Evolutionary conservation across 2,329 filamentous ascomycete genomes (phyloP), one percentile per base, ranked within the genome.

Genomic region (Botrytis aclada): DNA sequence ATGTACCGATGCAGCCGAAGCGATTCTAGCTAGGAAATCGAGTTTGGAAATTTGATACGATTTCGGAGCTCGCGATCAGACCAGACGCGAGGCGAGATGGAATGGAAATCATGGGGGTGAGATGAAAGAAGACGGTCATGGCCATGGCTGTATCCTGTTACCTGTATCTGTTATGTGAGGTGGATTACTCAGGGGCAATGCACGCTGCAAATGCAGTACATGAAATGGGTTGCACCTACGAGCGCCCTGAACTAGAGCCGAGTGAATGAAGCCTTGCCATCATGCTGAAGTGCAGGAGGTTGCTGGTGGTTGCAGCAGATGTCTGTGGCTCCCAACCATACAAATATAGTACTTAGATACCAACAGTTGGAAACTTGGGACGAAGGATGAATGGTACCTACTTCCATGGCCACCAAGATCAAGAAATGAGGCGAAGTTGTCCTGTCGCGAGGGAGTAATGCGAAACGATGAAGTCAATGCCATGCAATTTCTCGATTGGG

Each of bases 311-410:
- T 34, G 61, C 70, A 71, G 47, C 45, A 58, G 37, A 51, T 71
- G 16, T 66, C 61, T 65, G 70, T 54, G 45, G 37, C 39, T 34
- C 37, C 32, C 64, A 69, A 51, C 39, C 47, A 58, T 67, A 67
- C 41, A 51, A 43, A 56, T 34, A n/a, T 37, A 22, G 47, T 32
- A 43, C 34, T n/a, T 32, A 32, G 47, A n/a, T 67, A 29, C 70
- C 70, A 72, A 61, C 70, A 41, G 70, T 72, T 61, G 51, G 70
- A 62, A 70, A 56, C 62, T 69, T 72, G 70, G 70, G 67, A 70
- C 54, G 54, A 61, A 61, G 29, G 29, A 61, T 60, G 54, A 12
- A 54, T 45, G 58, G 43, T 22, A 69, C 18, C 32, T 64, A 70
- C 41, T 32, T 51, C 20, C 14, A 54, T 18, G 62, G 32, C 70